Evolutionary conservation across 345 rosid genomes (phyloP), one percentile per base, ranked within the genome.

Genomic region (Lagerstroemia speciosa): DNA sequence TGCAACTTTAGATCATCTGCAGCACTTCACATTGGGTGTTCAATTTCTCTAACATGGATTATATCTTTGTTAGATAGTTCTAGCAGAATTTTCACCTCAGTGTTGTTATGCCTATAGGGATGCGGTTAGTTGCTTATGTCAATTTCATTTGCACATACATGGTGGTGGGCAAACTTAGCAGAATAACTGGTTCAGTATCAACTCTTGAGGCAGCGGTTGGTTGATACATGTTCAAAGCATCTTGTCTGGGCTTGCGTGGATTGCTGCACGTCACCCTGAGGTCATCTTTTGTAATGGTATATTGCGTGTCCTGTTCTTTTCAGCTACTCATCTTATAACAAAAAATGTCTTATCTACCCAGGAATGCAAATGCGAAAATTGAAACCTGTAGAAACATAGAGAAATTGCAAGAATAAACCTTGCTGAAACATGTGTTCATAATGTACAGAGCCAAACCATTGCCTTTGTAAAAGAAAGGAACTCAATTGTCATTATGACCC

Each of bases 131-230:
- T 68, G 7, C 69, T 71, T 68, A 43, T 78, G 66, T 55, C 41
- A 62, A 74, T 78, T 69, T 79, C 48, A 69, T 78, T 67, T 75
- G 65, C 81, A 94, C 98, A 94, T 98, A 76, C 92, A 94, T 77
- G 98, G 99, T 65, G 98, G 93, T 97, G 69, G 96, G 97, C 71
- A 88, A 94, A 77, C 97, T 94, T 66, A 94, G 99, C 77, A 94
- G 98, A 78, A 94, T 94, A 98, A 91, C 99, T 76, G 99, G 98
- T 70, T 94, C 99, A 73, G 99, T 94, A 65, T 88, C 99, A 64
- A 84, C 96, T 64, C 93, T 92, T 20, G 99, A 70, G 98, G 92
- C 61, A 89, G 92, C 81, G 97, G 97, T 78, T 94, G 99, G 99
- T 81, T 94, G 77, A 89, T 85, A 80, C 99, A 94, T 81, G 86